Conservation (phyloP, 129 eudicot genomes). For the Flaveria brownii region DNA sequence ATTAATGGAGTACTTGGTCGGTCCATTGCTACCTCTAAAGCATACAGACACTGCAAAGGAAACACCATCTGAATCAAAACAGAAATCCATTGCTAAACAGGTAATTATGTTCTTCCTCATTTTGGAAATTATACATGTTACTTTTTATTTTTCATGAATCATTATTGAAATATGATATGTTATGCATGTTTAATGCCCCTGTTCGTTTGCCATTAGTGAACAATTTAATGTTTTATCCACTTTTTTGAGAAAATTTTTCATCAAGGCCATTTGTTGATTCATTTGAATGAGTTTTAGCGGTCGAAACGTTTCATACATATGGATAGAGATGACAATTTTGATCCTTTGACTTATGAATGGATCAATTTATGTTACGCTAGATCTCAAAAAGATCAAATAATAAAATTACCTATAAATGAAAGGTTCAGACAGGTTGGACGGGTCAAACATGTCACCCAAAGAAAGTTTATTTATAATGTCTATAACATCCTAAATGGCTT, state of each 20-base stretch:
- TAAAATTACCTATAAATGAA: background rate
- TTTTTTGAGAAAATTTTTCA: background rate
- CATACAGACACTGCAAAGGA: slow-evolving; percentile 23
- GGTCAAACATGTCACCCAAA: background rate
- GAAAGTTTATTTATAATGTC: background rate
- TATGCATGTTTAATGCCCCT: background rate
- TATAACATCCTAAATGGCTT: background rate
- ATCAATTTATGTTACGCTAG: background rate
- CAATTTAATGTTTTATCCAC: background rate
- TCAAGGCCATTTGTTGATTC: background rate
- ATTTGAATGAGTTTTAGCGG: slow-evolving; percentile 3
- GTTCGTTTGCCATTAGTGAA: background rate
- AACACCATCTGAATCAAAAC: slow-evolving; percentile 40
- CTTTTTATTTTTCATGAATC: background rate
- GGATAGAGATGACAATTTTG: background rate
- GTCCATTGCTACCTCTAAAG: slow-evolving; percentile 56
- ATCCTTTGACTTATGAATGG: background rate
- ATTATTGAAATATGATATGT: background rate
- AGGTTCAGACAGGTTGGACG: background rate
- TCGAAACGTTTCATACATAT: background rate
- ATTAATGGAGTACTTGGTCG: slow-evolving; percentile 58
- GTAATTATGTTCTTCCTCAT: slow-evolving; percentile 24
- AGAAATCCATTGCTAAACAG: slow-evolving; percentile 63
- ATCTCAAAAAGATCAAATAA: background rate
- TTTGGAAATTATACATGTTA: background rate